These are phyloP conservation scores for Trichophyton mentagrophytes DNA, from an alignment of 2,329 filamentous ascomycete species.

Conservation along the genomic window DNA sequence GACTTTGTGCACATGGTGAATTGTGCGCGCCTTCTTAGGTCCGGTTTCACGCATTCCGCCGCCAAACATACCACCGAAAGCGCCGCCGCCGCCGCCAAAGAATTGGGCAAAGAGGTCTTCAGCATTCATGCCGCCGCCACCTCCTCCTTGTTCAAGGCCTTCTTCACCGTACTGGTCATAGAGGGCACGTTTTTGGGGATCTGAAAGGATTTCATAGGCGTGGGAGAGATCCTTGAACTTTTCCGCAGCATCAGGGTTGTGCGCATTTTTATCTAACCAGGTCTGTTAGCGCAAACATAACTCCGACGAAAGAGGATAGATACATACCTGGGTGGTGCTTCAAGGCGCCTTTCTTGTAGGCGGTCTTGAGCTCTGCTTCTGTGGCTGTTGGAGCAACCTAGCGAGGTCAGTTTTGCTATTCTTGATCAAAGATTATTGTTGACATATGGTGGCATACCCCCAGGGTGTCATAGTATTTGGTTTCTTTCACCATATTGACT, in stretches of 20 bases:
- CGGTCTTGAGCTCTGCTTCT: constrained; percentile 81
- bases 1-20: constrained; percentile 97
- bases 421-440: not conserved
- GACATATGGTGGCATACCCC: constrained; percentile 27
- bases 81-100: constrained; percentile 60
- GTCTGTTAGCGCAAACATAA: constrained; percentile 4
- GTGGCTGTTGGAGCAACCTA: constrained; percentile 68
- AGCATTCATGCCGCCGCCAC: constrained; percentile 75
- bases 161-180: constrained; percentile 99
- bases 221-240: constrained; percentile 98
- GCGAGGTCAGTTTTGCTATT: constrained; percentile 2
- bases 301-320: not conserved
- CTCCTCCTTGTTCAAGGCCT: constrained; percentile 76
- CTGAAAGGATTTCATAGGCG: constrained; percentile 89
- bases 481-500: constrained; percentile 40
- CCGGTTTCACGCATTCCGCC: constrained; percentile 67
- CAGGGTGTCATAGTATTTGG: constrained; percentile 37
- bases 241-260: constrained; percentile 84
- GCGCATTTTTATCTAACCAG: constrained; percentile 75
- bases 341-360: constrained; percentile 85
- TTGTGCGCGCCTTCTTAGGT: constrained; percentile 84
- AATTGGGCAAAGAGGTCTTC: constrained; percentile 96
- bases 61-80: constrained; percentile 65
- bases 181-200: constrained; percentile 75
- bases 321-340: constrained; percentile 79